Base-by-base conservation (phyloP, 2,329 filamentous ascomycete genomes). In the Corinectria fuckeliana region DNA sequence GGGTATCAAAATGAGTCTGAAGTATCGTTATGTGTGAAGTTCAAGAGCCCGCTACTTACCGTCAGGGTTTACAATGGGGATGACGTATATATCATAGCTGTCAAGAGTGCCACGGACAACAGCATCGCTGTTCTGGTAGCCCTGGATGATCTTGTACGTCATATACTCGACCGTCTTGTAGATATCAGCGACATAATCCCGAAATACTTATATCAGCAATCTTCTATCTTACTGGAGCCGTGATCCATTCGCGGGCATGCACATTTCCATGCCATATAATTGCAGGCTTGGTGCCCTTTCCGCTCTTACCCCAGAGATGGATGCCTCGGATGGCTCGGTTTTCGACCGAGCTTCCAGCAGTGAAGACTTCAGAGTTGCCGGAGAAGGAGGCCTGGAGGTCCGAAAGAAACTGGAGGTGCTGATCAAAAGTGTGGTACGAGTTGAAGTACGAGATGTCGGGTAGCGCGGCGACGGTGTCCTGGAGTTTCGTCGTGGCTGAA, bases 41-140 rank as follows among this genome's bases (percentile, higher is more conserved):
- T 2, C 0, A 16, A 3, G 5, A 14, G n/a, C 8, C 7, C 0
- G 0, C 3, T 4, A 2, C 75, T 67, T 69, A 82, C 82, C 85
- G 55, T 88, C 86, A 0, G 85, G 85, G 68, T 89, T 88, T 14
- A 86, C 84, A 21, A 88, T 75, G 3, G 86, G 86, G 60, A 88
- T 80, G 64, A 90, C 81, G 72, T 88, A 89, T 64, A 88, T 88
- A 74, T 91, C 88, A 69, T 87, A 88, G 55, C 79, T 84, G 72
- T 89, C 80, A 21, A 89, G 78, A 1, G 61, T 66, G n/a, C 39
- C 16, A 42, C 39, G 57, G 8, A 61, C 28, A n/a, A 58, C 38
- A 1, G 45, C 36, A 2, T 67, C 61, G 0, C 60, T 64, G 4
- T 62, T 60, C n/a, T 64, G 45, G 11, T 69, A 69, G 1, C 62